Evolutionary conservation across 164 flowering plant genomes (phyloP).

Genomic region (Euptelea pleiosperma): DNA sequence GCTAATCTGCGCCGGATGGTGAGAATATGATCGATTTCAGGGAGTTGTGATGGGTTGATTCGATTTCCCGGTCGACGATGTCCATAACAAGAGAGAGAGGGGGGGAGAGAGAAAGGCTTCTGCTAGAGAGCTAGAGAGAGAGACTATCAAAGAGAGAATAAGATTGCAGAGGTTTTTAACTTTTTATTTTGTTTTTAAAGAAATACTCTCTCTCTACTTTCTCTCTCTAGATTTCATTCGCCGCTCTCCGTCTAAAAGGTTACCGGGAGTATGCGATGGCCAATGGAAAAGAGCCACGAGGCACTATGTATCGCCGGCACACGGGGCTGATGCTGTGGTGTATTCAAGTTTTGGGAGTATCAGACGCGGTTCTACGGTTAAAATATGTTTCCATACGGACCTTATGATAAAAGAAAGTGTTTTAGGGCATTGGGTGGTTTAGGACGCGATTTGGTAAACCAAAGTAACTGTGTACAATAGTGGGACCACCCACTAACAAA

Average conservation of each 20-base stretch:
- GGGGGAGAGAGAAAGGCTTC: constrained; percentile 21
- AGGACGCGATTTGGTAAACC: too few relatives aligned
- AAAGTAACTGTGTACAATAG: too few relatives aligned
- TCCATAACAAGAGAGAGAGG: constrained; percentile 19
- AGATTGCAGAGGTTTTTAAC: constrained; percentile 7
- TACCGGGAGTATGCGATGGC: not conserved
- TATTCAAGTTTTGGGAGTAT: too few relatives aligned
- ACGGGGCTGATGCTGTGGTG: too few relatives aligned
- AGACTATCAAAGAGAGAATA: constrained; percentile 8
- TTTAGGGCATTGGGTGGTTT: too few relatives aligned
- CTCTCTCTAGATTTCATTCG: constrained; percentile 4
- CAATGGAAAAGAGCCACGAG: not conserved
- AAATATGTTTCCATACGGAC: too few relatives aligned
- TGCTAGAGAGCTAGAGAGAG: constrained; percentile 13
- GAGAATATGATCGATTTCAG: constrained; percentile 13
- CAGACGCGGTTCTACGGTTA: too few relatives aligned
- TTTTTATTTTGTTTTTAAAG: constrained; percentile 30
- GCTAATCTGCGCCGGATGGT: constrained; percentile 20
- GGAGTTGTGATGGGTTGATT: constrained; percentile 11
- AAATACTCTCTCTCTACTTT: constrained; percentile 16
- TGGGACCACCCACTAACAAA: too few relatives aligned
- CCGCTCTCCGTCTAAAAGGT: not conserved
- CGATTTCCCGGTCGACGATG: constrained; percentile 35
- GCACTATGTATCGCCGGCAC: too few relatives aligned
- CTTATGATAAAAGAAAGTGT: too few relatives aligned